A percentile compares a stretch with the other conserved stretches of the same genome.
These are phyloP conservation scores for Rhizophagus sp. DNA, from an alignment of 192 early-diverging fungal genomes.

Conservation along the genomic window DNA sequence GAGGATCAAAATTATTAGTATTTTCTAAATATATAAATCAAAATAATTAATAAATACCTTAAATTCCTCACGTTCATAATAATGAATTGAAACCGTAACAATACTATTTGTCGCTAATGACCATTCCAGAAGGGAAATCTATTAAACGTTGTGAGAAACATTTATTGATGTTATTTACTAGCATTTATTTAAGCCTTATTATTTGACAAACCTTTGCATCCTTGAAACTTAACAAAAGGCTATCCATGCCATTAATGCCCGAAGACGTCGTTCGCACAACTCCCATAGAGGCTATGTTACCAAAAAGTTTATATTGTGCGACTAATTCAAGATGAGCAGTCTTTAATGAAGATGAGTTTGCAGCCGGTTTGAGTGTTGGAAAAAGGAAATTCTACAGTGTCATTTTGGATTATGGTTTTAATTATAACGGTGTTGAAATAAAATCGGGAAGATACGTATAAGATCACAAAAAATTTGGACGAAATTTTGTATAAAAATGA, in stretches of 20 bases:
- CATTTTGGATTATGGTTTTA: neutral
- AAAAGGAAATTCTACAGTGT: conserved; percentile 29
- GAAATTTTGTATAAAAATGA: neutral
- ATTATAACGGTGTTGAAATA: conserved; percentile 17
- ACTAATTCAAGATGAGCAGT: conserved; percentile 65
- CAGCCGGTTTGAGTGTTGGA: conserved; percentile 36
- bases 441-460: neutral
- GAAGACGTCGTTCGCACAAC: conserved; percentile 65
- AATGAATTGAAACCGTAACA: conserved; percentile 94
- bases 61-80: conserved; percentile 92
- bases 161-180: no score
- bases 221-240: conserved; percentile 72
- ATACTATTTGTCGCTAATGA: conserved; percentile 70
- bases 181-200: neutral
- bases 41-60: conserved; percentile 52
- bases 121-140: conserved; percentile 93
- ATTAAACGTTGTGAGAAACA: conserved; percentile 19
- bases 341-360: conserved; percentile 30
- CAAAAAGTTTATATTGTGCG: conserved; percentile 64
- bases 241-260: conserved; percentile 67
- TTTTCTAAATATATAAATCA: neutral
- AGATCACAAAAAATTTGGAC: neutral
- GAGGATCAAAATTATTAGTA: neutral
- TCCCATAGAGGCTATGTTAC: conserved; percentile 70
- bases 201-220: conserved; percentile 76